Percentiles rank a stretch among this genome's conserved stretches.
Evolutionary conservation across 73 alveolate species (phyloP).

Genomic region (Symbiodinium natans): DNA sequence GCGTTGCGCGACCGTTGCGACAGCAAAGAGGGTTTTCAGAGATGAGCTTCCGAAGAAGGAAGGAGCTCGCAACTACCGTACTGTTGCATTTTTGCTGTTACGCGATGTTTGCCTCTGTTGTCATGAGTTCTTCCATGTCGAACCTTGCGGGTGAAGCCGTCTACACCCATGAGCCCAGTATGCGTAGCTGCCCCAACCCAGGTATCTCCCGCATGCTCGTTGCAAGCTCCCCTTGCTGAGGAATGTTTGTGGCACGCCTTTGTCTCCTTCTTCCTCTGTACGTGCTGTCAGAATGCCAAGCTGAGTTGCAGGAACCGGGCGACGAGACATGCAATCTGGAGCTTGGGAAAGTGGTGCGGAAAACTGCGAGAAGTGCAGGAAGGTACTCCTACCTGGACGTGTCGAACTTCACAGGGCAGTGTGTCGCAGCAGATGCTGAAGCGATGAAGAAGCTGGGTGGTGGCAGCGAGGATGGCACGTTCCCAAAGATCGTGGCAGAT

Average conservation of each 20-base stretch:
- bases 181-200: no score
- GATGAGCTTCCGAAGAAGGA: no score
- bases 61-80: no score
- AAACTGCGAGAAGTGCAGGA: neutral
- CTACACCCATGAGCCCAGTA: no score
- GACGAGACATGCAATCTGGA: neutral
- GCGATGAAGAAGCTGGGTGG: neutral
- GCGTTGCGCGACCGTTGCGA: no score
- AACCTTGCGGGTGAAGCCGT: no score
- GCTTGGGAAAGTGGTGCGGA: neutral
- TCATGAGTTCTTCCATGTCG: no score
- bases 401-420: neutral
- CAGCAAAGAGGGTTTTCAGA: no score
- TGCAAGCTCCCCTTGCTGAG: no score
- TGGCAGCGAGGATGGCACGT: neutral
- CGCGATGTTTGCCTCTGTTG: no score
- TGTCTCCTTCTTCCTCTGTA: neutral
- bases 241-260: neutral
- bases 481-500: neutral
- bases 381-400: neutral
- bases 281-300: neutral
- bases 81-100: no score
- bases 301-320: neutral
- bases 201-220: no score
- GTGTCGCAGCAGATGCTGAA: neutral